Evolutionary conservation across 164 flowering plant genomes (phyloP).

Genomic region (Tetrastigma voinierianum): DNA sequence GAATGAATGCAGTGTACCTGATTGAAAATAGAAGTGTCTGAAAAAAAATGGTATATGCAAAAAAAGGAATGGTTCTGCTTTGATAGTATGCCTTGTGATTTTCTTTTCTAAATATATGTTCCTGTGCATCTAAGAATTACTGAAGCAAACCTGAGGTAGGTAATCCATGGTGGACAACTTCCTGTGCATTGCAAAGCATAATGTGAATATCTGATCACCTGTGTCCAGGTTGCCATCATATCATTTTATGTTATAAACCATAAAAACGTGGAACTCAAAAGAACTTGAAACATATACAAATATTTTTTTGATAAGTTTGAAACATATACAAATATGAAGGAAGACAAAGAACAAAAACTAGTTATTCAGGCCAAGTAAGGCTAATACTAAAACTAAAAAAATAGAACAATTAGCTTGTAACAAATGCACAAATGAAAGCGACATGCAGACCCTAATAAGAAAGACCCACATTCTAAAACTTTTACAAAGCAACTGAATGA

Average conservation of each 20-base stretch:
- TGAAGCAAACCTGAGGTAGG: slow-evolving; percentile 54
- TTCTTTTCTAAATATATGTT: neutral
- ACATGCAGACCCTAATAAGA: too few relatives aligned
- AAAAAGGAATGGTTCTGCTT: neutral
- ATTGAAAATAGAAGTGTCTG: slow-evolving; percentile 4
- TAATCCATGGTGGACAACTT: slow-evolving; percentile 65
- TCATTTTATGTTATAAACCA: neutral
- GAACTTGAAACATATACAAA: neutral
- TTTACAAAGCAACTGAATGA: too few relatives aligned
- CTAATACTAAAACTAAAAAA: too few relatives aligned
- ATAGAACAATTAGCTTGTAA: too few relatives aligned
- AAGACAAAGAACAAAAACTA: too few relatives aligned
- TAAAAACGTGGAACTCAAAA: neutral
- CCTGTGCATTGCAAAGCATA: slow-evolving; percentile 67
- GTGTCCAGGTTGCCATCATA: slow-evolving; percentile 14
- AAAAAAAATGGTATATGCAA: neutral
- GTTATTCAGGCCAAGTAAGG: too few relatives aligned
- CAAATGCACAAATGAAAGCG: too few relatives aligned
- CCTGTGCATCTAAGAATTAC: neutral
- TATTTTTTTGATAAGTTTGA: neutral
- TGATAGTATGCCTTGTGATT: neutral
- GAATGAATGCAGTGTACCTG: slow-evolving; percentile 89
- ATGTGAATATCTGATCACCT: slow-evolving; percentile 82
- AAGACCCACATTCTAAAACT: too few relatives aligned
- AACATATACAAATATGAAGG: neutral